These are phyloP conservation scores for Podospora conica DNA, from an alignment of 495 filamentous ascomycete genomes.

Conservation along the genomic window DNA sequence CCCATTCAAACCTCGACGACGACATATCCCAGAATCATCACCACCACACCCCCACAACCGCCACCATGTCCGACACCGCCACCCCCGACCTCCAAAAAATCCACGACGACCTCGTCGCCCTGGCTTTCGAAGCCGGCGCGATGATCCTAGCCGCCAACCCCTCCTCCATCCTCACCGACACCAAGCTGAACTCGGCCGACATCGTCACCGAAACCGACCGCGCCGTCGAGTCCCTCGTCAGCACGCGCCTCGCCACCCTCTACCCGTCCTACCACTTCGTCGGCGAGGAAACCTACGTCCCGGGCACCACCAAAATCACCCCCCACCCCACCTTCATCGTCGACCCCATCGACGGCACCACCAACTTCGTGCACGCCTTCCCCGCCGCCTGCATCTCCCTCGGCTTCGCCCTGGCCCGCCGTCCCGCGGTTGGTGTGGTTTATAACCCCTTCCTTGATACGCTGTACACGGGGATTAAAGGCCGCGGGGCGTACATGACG, in stretches of 20 bases:
- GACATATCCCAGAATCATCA: neutral
- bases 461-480: slow-evolving; percentile 65
- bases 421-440: slow-evolving; percentile 69
- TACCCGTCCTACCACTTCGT: slow-evolving; percentile 71
- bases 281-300: slow-evolving; percentile 79
- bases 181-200: slow-evolving; percentile 85
- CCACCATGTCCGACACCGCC: slow-evolving; percentile 42
- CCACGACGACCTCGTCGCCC: slow-evolving; percentile 65
- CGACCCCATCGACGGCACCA: slow-evolving; percentile 87
- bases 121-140: slow-evolving; percentile 72
- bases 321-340: slow-evolving; percentile 74
- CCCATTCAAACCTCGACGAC: neutral
- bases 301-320: slow-evolving; percentile 55
- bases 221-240: slow-evolving; percentile 73
- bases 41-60: neutral
- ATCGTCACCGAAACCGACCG: slow-evolving; percentile 84
- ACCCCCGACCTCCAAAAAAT: slow-evolving; percentile 65
- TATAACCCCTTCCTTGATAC: slow-evolving; percentile 71
- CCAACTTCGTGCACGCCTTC: slow-evolving; percentile 81
- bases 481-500: slow-evolving; percentile 46
- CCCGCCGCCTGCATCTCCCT: slow-evolving; percentile 78
- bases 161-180: slow-evolving; percentile 52
- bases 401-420: slow-evolving; percentile 58
- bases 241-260: slow-evolving; percentile 49
- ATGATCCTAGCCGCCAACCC: slow-evolving; percentile 78